phyloP scores from a whole-genome alignment of 2,329 filamentous ascomycete species.

The Penicillium italicum region DNA sequence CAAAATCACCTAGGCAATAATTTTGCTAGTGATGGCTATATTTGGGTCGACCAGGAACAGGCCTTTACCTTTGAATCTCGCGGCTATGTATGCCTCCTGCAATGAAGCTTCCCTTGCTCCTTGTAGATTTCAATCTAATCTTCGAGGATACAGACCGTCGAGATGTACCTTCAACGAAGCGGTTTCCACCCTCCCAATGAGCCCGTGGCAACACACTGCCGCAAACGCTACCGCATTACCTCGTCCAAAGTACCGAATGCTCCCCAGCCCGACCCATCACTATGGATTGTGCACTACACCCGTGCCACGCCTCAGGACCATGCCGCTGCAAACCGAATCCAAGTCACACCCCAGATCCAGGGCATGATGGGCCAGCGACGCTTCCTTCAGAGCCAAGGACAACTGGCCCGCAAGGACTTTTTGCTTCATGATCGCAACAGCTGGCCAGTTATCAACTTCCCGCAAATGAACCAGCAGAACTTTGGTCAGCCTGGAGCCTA shows the following conservation, averaged over 20 bases:
- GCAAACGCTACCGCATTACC: constrained; percentile 80
- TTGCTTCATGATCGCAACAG: constrained; percentile 85
- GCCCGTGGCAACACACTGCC: constrained; percentile 68
- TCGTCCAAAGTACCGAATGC: constrained; percentile 67
- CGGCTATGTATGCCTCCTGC: constrained; percentile 55
- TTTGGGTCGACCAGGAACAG: constrained; percentile 81
- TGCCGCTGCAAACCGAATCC: constrained; percentile 62
- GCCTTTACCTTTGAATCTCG: constrained; percentile 69
- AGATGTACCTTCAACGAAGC: constrained; percentile 77
- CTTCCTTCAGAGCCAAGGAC: constrained; percentile 67
- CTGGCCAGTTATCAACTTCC: constrained; percentile 81
- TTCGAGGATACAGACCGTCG: constrained; percentile 63
- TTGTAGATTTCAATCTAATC: constrained; percentile 1
- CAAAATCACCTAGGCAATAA: constrained; percentile 64
- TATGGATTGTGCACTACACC: constrained; percentile 91
- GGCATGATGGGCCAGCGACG: constrained; percentile 48
- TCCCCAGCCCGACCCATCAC: constrained; percentile 69
- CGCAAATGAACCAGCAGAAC: constrained; percentile 51
- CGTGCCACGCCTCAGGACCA: constrained; percentile 70
- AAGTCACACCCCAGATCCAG: constrained; percentile 41
- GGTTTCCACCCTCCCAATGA: constrained; percentile 75
- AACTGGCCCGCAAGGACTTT: constrained; percentile 86
- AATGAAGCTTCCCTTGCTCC: neutral
- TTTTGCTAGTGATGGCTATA: constrained; percentile 86
- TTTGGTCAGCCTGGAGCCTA: constrained; percentile 50